Conservation (phyloP, 139 green algal species). For the Closterium sp. region DNA sequence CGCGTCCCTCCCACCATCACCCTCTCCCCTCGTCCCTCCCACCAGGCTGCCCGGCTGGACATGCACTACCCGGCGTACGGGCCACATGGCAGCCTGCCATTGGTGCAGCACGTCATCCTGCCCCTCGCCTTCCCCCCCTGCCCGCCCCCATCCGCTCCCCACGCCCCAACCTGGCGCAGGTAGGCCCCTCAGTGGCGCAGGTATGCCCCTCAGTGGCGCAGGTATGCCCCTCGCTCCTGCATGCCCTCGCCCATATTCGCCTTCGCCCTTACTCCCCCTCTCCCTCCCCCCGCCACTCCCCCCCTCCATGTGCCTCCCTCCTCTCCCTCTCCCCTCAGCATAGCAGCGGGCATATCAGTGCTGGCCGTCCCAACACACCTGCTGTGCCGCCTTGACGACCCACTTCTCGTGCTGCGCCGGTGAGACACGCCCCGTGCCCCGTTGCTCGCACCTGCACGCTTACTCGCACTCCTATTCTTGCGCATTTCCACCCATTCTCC, state of each 20-base stretch:
- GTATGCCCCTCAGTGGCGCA: too few species aligned
- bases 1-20: background rate
- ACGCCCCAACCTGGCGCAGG: too few species aligned
- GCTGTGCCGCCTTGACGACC: slow-evolving; percentile 62
- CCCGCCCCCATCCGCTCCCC: background rate
- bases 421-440: background rate
- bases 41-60: background rate
- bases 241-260: too few species aligned
- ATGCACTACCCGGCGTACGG: background rate
- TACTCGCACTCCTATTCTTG: too few species aligned
- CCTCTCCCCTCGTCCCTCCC: too few species aligned
- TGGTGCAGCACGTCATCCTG: background rate
- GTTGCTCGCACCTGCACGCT: too few species aligned
- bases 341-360: background rate
- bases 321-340: background rate
- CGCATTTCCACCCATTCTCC: too few species aligned
- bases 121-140: background rate
- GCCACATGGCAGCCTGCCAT: background rate
- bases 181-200: too few species aligned
- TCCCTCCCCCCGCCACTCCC: too few species aligned
- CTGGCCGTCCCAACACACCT: slow-evolving; percentile 58
- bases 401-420: slow-evolving; percentile 24
- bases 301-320: background rate
- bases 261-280: too few species aligned
- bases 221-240: too few species aligned